These are phyloP conservation scores for Thermomucor indicae-seudaticae DNA, from an alignment of 371 early-diverging fungal species.

Conservation along the genomic window DNA sequence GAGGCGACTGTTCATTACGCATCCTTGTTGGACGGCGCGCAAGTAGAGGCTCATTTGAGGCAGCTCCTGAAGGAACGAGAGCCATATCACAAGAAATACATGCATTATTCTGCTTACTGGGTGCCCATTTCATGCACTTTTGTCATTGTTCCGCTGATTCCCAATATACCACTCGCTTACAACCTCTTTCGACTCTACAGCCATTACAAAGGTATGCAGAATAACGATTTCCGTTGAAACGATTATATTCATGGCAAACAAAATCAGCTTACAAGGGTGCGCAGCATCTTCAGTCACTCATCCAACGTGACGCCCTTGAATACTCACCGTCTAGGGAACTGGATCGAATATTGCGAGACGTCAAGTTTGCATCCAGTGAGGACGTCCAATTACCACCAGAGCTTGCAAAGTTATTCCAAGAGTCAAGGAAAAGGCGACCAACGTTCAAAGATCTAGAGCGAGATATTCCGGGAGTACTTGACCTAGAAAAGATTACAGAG, in stretches of 20 bases:
- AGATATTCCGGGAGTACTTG: conserved; percentile 29
- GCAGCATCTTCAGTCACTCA: conserved; percentile 31
- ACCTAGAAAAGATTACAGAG: conserved; percentile 12
- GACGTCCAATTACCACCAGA: conserved; percentile 36
- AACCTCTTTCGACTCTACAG: conserved; percentile 80
- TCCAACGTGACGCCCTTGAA: conserved; percentile 17
- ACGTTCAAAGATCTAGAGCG: conserved; percentile 15
- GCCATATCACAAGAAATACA: conserved; percentile 71
- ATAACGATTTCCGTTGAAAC: background rate
- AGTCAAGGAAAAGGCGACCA: conserved; percentile 17
- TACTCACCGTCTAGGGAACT: conserved; percentile 29
- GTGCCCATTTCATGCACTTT: conserved; percentile 71
- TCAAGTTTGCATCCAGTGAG: conserved; percentile 7
- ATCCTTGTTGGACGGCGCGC: conserved; percentile 22
- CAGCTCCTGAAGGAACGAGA: conserved; percentile 41
- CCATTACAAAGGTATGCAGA: conserved; percentile 65
- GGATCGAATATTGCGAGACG: conserved; percentile 16
- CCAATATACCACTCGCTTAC: conserved; percentile 81
- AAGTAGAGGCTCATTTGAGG: conserved; percentile 44
- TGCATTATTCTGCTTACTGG: conserved; percentile 65
- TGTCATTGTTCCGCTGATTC: conserved; percentile 72
- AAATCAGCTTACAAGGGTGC: conserved; percentile 61
- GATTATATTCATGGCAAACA: background rate
- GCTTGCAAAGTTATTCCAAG: conserved; percentile 9
- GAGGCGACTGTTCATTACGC: conserved; percentile 49